phyloP scores from a whole-genome alignment of 768 basidiomycete genomes.

The Suillus placidus region DNA sequence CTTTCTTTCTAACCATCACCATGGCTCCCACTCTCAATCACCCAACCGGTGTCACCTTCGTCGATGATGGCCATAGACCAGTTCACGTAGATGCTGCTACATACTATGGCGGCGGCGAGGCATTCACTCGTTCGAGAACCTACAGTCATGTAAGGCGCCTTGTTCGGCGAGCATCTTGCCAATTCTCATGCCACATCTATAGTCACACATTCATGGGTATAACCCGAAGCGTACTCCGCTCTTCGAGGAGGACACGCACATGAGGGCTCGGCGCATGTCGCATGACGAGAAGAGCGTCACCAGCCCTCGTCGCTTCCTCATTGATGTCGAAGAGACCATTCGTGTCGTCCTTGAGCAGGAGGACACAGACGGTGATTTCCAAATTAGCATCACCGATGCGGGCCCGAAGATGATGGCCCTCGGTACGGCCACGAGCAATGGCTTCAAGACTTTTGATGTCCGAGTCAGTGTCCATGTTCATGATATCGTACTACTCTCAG shows the following conservation, averaged over 20 bases:
- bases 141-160: slow-evolving; percentile 74
- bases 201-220: slow-evolving; percentile 77
- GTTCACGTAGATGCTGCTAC: slow-evolving; percentile 71
- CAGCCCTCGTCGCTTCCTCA: slow-evolving; percentile 86
- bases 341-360: slow-evolving; percentile 96
- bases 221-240: slow-evolving; percentile 69
- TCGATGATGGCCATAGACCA: slow-evolving; percentile 58
- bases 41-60: slow-evolving; percentile 64
- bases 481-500: slow-evolving; percentile 11
- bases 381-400: slow-evolving; percentile 94
- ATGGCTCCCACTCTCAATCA: slow-evolving; percentile 73
- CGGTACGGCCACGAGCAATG: slow-evolving; percentile 96
- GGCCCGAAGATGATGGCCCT: slow-evolving; percentile 96
- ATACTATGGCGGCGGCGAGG: slow-evolving; percentile 83
- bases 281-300: slow-evolving; percentile 89
- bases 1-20: slow-evolving; percentile 13
- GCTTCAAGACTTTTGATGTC: slow-evolving; percentile 97
- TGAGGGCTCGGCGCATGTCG: slow-evolving; percentile 77
- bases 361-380: slow-evolving; percentile 96
- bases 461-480: slow-evolving; percentile 52
- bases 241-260: slow-evolving; percentile 79
- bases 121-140: slow-evolving; percentile 80
- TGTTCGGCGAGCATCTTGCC: slow-evolving; percentile 12
- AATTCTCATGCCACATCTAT: slow-evolving; percentile 24
- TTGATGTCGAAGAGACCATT: slow-evolving; percentile 98